These are phyloP conservation scores for Cronartium quercuum DNA, from an alignment of 1,284 basidiomycete genomes.

Conservation along the genomic window DNA sequence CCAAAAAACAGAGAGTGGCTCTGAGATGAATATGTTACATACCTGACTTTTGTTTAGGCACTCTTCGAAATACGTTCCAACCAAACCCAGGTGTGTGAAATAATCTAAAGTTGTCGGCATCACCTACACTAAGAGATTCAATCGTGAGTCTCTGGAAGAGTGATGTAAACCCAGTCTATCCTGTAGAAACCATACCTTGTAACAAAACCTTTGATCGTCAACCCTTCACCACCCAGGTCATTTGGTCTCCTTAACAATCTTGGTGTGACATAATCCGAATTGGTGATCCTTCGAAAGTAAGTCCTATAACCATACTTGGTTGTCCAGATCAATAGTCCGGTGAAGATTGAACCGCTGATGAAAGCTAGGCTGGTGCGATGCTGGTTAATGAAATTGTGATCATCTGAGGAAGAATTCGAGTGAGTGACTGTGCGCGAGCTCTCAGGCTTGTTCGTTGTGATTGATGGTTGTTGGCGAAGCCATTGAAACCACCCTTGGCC, in stretches of 20 bases:
- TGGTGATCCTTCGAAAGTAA: constrained; percentile 24
- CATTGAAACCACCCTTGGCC: background rate
- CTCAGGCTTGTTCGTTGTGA: background rate
- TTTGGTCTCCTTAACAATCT: constrained; percentile 6
- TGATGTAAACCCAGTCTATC: background rate
- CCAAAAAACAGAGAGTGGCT: too few relatives aligned
- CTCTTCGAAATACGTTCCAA: constrained; percentile 24
- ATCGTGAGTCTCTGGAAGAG: background rate
- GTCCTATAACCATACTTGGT: constrained; percentile 14
- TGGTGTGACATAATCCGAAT: constrained; percentile 34
- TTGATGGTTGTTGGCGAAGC: background rate
- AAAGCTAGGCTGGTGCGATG: constrained; percentile 14
- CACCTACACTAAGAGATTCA: constrained; percentile 28
- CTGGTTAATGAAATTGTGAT: background rate
- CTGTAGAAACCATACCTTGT: constrained; percentile 12
- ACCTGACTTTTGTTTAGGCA: constrained; percentile 22
- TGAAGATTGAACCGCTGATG: constrained; percentile 26
- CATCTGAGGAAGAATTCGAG: background rate
- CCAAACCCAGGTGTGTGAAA: constrained; percentile 35
- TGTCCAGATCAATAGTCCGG: constrained; percentile 17
- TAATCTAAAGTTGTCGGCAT: constrained; percentile 36
- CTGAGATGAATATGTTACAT: background rate
- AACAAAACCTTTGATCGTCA: constrained; percentile 31
- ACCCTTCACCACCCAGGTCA: background rate
- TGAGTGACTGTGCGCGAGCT: background rate